These are phyloP conservation scores for Carex cristatella DNA, from an alignment of 176 grass and related monocot species.

Conservation along the genomic window DNA sequence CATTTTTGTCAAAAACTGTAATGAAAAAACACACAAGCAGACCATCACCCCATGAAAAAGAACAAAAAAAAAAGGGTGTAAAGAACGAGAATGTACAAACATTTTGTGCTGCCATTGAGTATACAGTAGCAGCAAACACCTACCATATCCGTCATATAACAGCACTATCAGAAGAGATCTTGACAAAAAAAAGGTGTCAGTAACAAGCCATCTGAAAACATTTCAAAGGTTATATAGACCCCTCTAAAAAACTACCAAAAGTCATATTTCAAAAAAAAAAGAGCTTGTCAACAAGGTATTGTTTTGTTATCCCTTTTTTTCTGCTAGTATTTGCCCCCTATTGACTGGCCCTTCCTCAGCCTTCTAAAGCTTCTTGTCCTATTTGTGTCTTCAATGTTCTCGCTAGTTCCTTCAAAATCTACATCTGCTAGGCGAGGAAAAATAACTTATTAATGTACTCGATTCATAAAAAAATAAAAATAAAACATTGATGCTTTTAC, in stretches of 20 bases:
- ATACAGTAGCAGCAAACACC: neutral
- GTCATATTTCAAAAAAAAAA: neutral
- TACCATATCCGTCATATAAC: neutral
- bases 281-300: neutral
- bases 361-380: neutral
- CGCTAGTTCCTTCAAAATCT: neutral
- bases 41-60: too few relatives aligned
- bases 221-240: neutral
- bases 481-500: neutral
- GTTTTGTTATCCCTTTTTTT: neutral
- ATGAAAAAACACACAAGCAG: too few relatives aligned
- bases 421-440: neutral
- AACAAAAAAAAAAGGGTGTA: too few relatives aligned
- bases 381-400: neutral
- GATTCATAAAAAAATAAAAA: too few relatives aligned
- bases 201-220: neutral
- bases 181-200: neutral
- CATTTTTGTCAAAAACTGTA: too few relatives aligned
- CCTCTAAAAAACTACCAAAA: neutral
- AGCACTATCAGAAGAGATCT: neutral
- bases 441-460: neutral
- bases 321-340: neutral
- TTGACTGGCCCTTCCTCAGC: neutral
- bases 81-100: neutral
- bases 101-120: neutral